Evolutionary conservation across 257 asterid genomes (phyloP).

Genomic region (Oldenlandia corymbosa): DNA sequence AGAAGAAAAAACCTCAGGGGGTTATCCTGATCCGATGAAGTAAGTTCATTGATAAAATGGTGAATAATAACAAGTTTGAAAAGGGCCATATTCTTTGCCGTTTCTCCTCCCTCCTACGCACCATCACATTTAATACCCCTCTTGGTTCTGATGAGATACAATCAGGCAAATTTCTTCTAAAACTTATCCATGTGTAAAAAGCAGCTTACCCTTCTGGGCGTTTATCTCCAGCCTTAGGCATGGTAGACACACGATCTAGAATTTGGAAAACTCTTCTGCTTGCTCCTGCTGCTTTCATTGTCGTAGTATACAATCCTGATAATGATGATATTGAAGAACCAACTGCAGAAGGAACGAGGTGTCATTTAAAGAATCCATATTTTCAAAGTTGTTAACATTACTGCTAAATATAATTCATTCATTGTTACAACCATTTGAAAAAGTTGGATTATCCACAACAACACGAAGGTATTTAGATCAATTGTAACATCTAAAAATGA

Average conservation of each 20-base stretch:
- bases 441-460: no score
- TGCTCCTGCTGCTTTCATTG: slow-evolving; percentile 96
- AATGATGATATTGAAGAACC: slow-evolving; percentile 68
- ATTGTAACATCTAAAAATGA: neutral
- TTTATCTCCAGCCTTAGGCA: slow-evolving; percentile 64
- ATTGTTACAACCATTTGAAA: neutral
- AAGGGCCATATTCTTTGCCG: neutral
- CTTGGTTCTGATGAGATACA: neutral
- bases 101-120: neutral
- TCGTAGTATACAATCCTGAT: slow-evolving; percentile 59
- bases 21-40: no score
- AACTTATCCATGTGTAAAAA: neutral
- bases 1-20: neutral
- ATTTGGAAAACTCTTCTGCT: slow-evolving; percentile 86
- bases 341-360: slow-evolving; percentile 38
- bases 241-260: slow-evolving; percentile 62
- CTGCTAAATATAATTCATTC: neutral
- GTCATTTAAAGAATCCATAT: neutral
- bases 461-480: neutral
- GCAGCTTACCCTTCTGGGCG: slow-evolving; percentile 66
- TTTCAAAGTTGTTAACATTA: neutral
- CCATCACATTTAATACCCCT: neutral
- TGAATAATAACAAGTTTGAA: neutral
- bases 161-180: neutral
- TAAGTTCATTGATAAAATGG: neutral